These are phyloP conservation scores for Myxozyma monticola DNA, from an alignment of 805 yeast species.

Conservation along the genomic window DNA sequence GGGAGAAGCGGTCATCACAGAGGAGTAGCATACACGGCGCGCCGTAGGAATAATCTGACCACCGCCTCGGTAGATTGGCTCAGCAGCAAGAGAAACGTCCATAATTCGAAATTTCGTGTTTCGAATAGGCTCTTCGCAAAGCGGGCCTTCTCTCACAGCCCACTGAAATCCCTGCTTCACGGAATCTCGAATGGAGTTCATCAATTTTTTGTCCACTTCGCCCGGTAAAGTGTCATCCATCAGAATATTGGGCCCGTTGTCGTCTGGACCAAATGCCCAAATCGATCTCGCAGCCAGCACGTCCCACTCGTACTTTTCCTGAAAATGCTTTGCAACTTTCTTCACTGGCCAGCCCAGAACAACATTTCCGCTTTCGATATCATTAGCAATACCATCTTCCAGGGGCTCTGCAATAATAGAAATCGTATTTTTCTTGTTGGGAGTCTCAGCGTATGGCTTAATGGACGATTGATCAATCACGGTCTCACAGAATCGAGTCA, in stretches of 20 bases:
- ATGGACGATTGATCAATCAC: slow-evolving; percentile 64
- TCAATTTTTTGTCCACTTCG: slow-evolving; percentile 60
- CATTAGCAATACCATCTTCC: slow-evolving; percentile 53
- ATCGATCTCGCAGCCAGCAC: slow-evolving; percentile 76
- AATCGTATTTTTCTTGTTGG: slow-evolving; percentile 55
- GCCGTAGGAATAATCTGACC: slow-evolving; percentile 76
- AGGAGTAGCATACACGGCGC: slow-evolving; percentile 80
- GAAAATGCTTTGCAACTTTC: slow-evolving; percentile 54
- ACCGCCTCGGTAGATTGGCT: slow-evolving; percentile 51
- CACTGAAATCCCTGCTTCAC: slow-evolving; percentile 79
- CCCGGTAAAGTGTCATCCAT: slow-evolving; percentile 72
- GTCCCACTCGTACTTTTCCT: slow-evolving; percentile 73
- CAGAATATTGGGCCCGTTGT: slow-evolving; percentile 52
- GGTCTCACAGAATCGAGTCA: slow-evolving; percentile 77
- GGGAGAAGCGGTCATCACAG: slow-evolving; percentile 76
- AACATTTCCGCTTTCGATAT: slow-evolving; percentile 54
- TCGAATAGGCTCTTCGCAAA: slow-evolving; percentile 81
- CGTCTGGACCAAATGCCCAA: slow-evolving; percentile 73
- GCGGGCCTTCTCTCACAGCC: slow-evolving; percentile 84
- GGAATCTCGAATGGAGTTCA: slow-evolving; percentile 51
- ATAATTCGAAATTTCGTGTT: slow-evolving; percentile 70
- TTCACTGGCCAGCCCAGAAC: slow-evolving; percentile 41
- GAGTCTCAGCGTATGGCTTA: slow-evolving; percentile 61
- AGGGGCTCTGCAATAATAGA: slow-evolving; percentile 79
- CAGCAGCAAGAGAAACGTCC: slow-evolving; percentile 54